phyloP scores from a whole-genome alignment of 345 rosid species.

The Gossypium anomalum region DNA sequence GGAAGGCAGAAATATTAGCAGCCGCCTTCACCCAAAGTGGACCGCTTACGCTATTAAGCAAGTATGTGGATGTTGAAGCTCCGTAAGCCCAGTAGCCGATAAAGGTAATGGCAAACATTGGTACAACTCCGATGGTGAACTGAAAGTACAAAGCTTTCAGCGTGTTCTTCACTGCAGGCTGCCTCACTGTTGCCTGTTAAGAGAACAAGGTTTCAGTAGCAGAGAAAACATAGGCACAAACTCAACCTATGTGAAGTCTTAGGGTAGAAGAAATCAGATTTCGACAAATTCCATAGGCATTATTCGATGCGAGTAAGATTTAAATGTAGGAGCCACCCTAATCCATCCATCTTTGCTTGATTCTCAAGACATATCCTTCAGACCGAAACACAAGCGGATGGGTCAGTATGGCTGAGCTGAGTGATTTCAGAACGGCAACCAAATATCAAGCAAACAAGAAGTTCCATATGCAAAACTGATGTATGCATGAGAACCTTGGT shows the following conservation, averaged over 20 bases:
- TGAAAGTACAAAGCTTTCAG: conserved; percentile 82
- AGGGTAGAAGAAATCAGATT: neutral
- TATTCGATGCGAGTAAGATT: neutral
- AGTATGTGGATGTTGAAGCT: conserved; percentile 52
- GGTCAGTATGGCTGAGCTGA: neutral
- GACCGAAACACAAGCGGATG: neutral
- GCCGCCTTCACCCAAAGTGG: conserved; percentile 76
- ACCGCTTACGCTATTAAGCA: conserved; percentile 68
- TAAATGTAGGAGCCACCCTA: neutral
- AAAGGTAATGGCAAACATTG: conserved; percentile 65
- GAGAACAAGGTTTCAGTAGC: neutral
- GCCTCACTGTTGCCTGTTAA: conserved; percentile 73
- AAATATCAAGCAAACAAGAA: neutral
- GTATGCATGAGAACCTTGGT: neutral
- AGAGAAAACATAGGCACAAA: neutral
- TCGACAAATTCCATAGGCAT: neutral
- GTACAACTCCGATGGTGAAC: conserved; percentile 66
- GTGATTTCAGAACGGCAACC: neutral
- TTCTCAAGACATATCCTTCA: neutral
- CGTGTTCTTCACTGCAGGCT: conserved; percentile 79
- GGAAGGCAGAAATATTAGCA: conserved; percentile 75
- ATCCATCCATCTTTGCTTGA: neutral
- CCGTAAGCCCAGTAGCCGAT: conserved; percentile 98
- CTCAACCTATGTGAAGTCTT: neutral
- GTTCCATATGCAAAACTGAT: neutral